Base-by-base conservation (phyloP, 129 eudicot species). In the Escallonia rubra region DNA sequence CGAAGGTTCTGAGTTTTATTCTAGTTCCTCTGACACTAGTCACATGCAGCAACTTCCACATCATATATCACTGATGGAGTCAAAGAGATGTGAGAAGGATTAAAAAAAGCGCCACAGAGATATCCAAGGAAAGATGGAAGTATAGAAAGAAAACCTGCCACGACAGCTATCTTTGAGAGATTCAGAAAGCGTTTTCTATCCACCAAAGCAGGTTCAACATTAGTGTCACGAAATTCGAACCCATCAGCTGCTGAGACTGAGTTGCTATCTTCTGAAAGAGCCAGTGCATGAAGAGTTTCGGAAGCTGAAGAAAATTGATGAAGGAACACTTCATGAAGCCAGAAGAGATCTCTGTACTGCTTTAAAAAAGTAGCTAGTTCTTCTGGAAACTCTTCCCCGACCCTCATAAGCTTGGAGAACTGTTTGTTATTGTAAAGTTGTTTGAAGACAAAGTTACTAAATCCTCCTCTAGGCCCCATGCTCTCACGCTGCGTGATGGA, bases 381-480 rank as follows among this genome's bases (percentile, higher is more conserved):
- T 60, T 89, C 92, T 7, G 82, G 98, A 61, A 93, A 93, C 77
- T 93, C 98, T 74, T 89, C 96, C 50, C 96, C 98, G 6, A 93
- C 85, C 74, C 91, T 89, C 76, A 93, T 56, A 64, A 93, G 95
- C 78, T 84, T 89, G 23, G 95, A 81, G n/a, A 75, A 79, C 50
- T 93, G 85, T 66, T 75, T 86, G 71, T 68, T 79, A 62, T 78
- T 79, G 75, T 86, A 75, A 69, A 93, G 78, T 84, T 93, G 91
- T 69, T 89, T 67, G 65, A 86, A 93, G 69, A 89, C 96, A 46
- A 82, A 93, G 82, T 85, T 65, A 64, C 96, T 82, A 64, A 86
- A 93, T 52, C 98, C 98, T 72, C 98, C 92, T 74, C 76, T 93
- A 11, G 95, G 92, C 34, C 98, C 98, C 92, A 86, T 78, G 79